Base-by-base conservation (phyloP, 192 early-diverging fungal genomes). In the Coemansia sp. region DNA sequence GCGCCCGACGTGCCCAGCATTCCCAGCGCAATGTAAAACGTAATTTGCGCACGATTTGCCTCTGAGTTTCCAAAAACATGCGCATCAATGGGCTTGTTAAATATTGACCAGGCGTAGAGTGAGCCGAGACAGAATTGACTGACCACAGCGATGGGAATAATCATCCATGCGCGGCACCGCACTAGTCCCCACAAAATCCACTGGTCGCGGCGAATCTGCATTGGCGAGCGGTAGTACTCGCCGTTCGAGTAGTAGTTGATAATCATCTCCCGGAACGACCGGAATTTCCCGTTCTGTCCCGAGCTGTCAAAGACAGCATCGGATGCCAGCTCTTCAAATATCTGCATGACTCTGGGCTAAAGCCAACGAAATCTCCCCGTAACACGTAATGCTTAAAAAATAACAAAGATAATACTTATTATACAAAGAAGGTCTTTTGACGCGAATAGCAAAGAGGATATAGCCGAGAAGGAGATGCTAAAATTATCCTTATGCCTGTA, bases 41-140 rank as follows among this genome's bases (percentile, higher is more conserved):
- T 88, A 48, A 86, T 86, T 53, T 84, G 60, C 50, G 86, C 85
- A 24, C 66, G 65, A 57, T 84, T 86, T 5, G 67, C 77, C 29
- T 66, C 73, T 3, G 82, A 66, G 62, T 84, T 64, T 35, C 79
- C 83, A 64, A 72, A 90, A 25, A 90, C 67, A 37, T 66, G 66
- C 9, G 56, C 54, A 65, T 90, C 88, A 23, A 90, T 90, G 51
- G 88, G 87, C 32, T 85, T 74, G 76, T 92, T 91, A 73, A 87
- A 89, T 38, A 90, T 88, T 29, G 87, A 88, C 87, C 87, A 92
- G 37, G 89, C 86, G 69, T 92, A 92, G 51, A 92, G 87, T 25
- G 85, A 87, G 24, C 89, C 91, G 53, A 85, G 79, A 66, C 87
- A 88, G 53, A 90, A 87, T 67, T 92, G 91, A 56, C 84, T 90